These are phyloP conservation scores for Fusarium bactridioides DNA, from an alignment of 2,329 filamentous ascomycete genomes.

Conservation along the genomic window DNA sequence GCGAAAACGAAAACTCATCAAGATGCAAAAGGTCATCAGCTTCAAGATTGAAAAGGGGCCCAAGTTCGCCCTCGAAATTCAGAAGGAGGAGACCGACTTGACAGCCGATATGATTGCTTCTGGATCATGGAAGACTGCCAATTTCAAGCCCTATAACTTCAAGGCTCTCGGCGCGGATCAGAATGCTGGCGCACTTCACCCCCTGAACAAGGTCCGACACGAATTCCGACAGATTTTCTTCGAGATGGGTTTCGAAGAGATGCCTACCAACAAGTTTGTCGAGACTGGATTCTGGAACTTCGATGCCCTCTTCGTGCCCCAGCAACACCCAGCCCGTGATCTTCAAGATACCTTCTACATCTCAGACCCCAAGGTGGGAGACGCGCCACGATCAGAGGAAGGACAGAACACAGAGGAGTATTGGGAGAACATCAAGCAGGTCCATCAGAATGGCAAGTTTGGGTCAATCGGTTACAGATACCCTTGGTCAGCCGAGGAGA, in stretches of 20 bases:
- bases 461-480: constrained; percentile 97
- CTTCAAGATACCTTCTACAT: constrained; percentile 99
- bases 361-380: constrained; percentile 82
- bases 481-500: constrained; percentile 89
- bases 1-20: constrained; percentile 91
- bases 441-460: constrained; percentile 91
- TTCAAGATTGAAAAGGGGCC: constrained; percentile 86
- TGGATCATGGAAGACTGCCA: constrained; percentile 90
- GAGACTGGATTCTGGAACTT: constrained; percentile 99
- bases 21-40: constrained; percentile 81
- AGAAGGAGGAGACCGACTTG: constrained; percentile 93
- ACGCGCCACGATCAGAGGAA: constrained; percentile 67
- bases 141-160: constrained; percentile 86
- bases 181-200: constrained; percentile 68
- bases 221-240: constrained; percentile 99
- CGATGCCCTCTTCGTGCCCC: constrained; percentile 93
- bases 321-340: constrained; percentile 94
- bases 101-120: constrained; percentile 90
- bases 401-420: constrained; percentile 81
- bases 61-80: constrained; percentile 88
- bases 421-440: constrained; percentile 85
- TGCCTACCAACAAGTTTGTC: constrained; percentile 93
- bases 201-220: constrained; percentile 91
- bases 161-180: constrained; percentile 72
- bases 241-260: constrained; percentile 98